phyloP scores from a whole-genome alignment of 345 rosid genomes.

The Salix purpurea region DNA sequence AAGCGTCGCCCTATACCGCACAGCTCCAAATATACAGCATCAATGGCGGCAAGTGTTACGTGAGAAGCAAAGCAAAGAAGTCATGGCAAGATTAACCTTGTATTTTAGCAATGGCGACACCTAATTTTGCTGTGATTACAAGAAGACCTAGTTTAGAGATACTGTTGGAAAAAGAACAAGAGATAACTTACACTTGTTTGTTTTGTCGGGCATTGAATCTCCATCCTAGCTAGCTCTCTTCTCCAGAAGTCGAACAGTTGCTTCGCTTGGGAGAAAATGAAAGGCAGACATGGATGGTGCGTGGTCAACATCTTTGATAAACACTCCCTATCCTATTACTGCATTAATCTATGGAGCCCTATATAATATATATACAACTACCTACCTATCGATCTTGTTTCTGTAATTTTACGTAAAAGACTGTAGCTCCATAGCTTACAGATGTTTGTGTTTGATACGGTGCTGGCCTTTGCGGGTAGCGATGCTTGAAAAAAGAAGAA shows the following conservation, averaged over 20 bases:
- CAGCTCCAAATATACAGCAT: not conserved
- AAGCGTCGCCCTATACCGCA: too few species aligned
- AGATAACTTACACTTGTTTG: too few species aligned
- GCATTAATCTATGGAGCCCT: not conserved
- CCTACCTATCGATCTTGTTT: not conserved
- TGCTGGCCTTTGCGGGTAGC: not conserved
- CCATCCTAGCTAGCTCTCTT: too few species aligned
- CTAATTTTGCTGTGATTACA: not conserved
- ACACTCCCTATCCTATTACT: not conserved
- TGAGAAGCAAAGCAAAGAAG: not conserved
- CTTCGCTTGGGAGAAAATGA: conserved; percentile 11
- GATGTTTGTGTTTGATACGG: too few species aligned
- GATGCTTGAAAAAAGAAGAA: too few species aligned
- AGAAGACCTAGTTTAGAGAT: too few species aligned
- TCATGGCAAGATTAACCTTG: too few species aligned
- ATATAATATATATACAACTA: too few species aligned
- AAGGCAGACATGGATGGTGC: conserved; percentile 2
- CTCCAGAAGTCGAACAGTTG: not conserved
- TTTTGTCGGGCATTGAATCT: too few species aligned
- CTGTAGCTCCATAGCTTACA: not conserved
- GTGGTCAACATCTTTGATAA: not conserved
- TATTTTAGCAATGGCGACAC: not conserved
- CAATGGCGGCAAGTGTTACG: not conserved
- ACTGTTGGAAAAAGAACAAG: too few species aligned
- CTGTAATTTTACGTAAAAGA: not conserved